Evolutionary conservation across 768 basidiomycete genomes (phyloP).

Genomic region (Hygrophorus russula): DNA sequence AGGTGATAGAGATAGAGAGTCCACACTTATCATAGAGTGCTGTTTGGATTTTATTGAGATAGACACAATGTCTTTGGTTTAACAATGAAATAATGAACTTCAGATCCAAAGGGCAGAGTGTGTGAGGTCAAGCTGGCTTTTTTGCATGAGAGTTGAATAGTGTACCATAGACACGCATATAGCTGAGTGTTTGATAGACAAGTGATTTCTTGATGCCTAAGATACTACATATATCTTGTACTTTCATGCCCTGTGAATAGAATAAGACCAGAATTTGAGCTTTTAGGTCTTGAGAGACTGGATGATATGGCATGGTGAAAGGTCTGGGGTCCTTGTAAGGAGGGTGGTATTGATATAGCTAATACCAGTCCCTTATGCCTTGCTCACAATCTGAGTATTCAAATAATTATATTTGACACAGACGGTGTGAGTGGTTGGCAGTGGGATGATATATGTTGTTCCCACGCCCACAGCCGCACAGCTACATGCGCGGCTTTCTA

Average conservation of each 20-base stretch:
- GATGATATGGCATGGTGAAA: too few species aligned
- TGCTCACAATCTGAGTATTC: too few species aligned
- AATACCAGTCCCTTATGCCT: too few species aligned
- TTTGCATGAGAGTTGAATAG: constrained; percentile 3
- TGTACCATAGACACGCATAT: neutral
- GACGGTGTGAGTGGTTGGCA: too few species aligned
- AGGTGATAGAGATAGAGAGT: neutral
- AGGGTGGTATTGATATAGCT: too few species aligned
- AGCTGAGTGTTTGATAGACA: constrained; percentile 6
- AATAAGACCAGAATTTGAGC: constrained; percentile 11
- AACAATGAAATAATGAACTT: constrained; percentile 3
- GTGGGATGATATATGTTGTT: too few species aligned
- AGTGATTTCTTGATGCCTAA: constrained; percentile 12
- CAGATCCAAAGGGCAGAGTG: constrained; percentile 5
- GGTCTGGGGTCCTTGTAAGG: too few species aligned
- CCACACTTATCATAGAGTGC: neutral
- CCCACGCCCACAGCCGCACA: too few species aligned
- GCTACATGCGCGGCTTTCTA: too few species aligned
- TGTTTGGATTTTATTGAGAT: constrained; percentile 3
- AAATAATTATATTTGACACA: too few species aligned
- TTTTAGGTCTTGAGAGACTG: constrained; percentile 8
- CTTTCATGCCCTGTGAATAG: constrained; percentile 6
- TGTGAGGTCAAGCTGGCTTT: neutral
- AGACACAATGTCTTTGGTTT: constrained; percentile 3
- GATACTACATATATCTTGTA: constrained; percentile 11